Conservation (phyloP, 2,329 filamentous ascomycete species). For the Cladosporium oxysporum region DNA sequence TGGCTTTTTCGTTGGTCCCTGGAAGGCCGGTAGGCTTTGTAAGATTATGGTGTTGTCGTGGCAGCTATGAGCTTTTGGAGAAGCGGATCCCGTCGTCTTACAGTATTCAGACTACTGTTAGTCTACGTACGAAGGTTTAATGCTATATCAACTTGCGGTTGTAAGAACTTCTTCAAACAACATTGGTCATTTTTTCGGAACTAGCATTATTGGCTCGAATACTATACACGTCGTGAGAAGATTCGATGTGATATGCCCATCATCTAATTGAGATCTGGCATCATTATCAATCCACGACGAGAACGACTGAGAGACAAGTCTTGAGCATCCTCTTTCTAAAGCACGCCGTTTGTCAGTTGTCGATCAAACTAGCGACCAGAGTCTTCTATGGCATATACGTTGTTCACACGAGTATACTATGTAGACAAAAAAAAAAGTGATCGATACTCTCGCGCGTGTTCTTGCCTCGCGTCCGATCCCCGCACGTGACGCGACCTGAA, state of each 20-base stretch:
- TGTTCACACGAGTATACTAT: not conserved
- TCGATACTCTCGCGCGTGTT: not conserved
- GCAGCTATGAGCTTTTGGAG: not conserved
- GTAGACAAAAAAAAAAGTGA: not conserved
- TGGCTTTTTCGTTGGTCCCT: not conserved
- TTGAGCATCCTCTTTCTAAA: not conserved
- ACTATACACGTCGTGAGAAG: not conserved
- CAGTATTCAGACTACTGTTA: not conserved
- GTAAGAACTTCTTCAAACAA: not conserved
- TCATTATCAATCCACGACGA: not conserved
- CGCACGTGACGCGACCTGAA: constrained; percentile 6
- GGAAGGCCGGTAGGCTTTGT: not conserved
- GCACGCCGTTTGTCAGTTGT: too few species aligned
- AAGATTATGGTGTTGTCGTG: not conserved
- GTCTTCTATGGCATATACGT: too few species aligned
- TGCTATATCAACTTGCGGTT: not conserved
- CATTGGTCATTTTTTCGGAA: not conserved
- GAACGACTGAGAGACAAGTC: not conserved
- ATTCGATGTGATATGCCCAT: not conserved
- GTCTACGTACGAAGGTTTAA: not conserved
- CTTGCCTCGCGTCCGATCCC: not conserved
- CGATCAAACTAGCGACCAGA: too few species aligned
- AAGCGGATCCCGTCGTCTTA: not conserved
- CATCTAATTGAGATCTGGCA: not conserved
- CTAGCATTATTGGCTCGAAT: not conserved